Evolutionary conservation across 768 basidiomycete species (phyloP), one percentile per base, ranked within the genome.

Genomic region (Boletus barrowsii): DNA sequence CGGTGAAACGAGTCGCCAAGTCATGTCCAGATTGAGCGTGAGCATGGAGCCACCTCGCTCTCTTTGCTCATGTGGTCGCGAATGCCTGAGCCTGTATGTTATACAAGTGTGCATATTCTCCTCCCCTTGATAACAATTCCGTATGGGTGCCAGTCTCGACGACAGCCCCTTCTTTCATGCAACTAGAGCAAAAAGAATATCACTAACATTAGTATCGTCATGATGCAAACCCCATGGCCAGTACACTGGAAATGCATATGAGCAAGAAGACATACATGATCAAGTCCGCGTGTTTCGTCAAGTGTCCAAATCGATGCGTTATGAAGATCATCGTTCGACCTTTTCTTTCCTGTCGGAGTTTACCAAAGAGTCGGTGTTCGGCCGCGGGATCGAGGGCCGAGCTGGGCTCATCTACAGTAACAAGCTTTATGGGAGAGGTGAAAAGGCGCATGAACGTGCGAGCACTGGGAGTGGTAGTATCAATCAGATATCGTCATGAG

Each of bases 391-490:
- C 75, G 30, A 75, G 64, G 3, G 73, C 72, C 1, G 74, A 72
- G 41, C 64, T 74, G 2, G 75, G 75, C 49, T 76, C 74, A 46
- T 75, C 75, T 10, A 71, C 70, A 1, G 63, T 62, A 11, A 72
- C 61, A 3, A 76, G 62, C 40, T 63, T 67, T 22, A 72, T 60
- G 10, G 64, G 47, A 3, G 64, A 64, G 0, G 69, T 65, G 15
- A 68, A 59, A 20, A 77, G 57, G 1, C 76, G 71, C 71, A 75
- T 74, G 61, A 77, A 77, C 4, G 72, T 72, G 30, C 75, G 70
- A 2, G 75, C 70, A 18, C 70, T 72, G 39, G 24, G 29, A n/a
- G 1, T 7, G 20, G 30, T 2, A 11, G 13, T 3, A 35, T 6
- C 14, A 33, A 37, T 36, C 24, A 52, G 37, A 33, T 24, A n/a